Base-by-base conservation (phyloP, 2,329 filamentous ascomycete species). In the Nigrospora sphaerica region DNA sequence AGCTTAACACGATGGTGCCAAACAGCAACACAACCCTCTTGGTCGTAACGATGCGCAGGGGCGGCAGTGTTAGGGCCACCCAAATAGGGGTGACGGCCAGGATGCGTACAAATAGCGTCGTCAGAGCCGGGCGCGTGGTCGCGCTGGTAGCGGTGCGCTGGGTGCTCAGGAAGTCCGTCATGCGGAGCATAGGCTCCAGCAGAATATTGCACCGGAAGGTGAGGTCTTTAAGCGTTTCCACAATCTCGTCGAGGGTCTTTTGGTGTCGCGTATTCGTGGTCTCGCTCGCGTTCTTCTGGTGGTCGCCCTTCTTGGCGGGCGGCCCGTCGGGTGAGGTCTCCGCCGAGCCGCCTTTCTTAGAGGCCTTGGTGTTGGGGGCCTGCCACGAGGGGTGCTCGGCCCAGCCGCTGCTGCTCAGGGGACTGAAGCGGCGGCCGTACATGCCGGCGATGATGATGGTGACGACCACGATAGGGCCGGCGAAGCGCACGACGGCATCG, bases 211-310 rank as follows among this genome's bases (percentile, higher is more conserved):
- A 96, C 42, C 93, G 80, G 6, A 85, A 86, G 0, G 92, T 97
- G 56, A 98, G 88, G 54, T 90, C 83, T 63, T 90, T 89, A 39
- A 98, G 70, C 0, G 88, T 95, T 57, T 97, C 91, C 47, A 98
- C 87, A 50, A 98, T 98, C 69, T 98, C 93, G 63, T 98, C 93
- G 44, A 98, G 69, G 43, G 90, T 96, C 72, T 96, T 96, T 59
- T 95, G 88, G 57, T 93, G 88, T 49, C 85, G 83, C 37, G 83
- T 85, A 50, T 77, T 82, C 7, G 77, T 80, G 14, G 68, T 62
- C 57, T 89, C 87, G 10, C 74, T 77, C 33, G 66, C 62, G 17
- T 67, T 68, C n/a, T 70, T 62, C 46, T 66, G 63, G 52, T 77
- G 75, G 17, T 51, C 54, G 16, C 50, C 52, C 38, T 57, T 55